phyloP scores from a whole-genome alignment of 1,284 basidiomycete species.

The Uromyces viciae-fabae region DNA sequence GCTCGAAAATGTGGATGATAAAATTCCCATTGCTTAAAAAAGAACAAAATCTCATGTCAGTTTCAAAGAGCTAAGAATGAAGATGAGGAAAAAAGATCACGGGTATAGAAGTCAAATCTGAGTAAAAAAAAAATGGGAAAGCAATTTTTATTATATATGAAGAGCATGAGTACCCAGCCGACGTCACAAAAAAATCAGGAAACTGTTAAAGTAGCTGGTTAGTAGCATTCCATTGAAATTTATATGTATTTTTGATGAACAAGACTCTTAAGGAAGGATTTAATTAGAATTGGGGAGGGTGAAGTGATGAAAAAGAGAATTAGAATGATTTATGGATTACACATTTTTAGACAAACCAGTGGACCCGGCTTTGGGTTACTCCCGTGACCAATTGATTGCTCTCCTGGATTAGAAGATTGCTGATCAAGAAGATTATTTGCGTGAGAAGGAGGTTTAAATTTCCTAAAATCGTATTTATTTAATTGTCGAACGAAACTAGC shows the following conservation, averaged over 20 bases:
- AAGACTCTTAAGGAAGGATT: too few relatives aligned
- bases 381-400: too few relatives aligned
- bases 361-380: too few relatives aligned
- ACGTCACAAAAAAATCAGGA: neutral
- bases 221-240: too few relatives aligned
- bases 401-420: too few relatives aligned
- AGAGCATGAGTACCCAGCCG: too few relatives aligned
- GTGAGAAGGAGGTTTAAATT: conserved; percentile 59
- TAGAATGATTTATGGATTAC: too few relatives aligned
- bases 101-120: neutral
- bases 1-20: conserved; percentile 89
- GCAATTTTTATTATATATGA: neutral
- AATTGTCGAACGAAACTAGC: conserved; percentile 70
- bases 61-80: neutral
- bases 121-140: conserved; percentile 7
- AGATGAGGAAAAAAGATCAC: neutral
- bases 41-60: neutral
- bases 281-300: too few relatives aligned
- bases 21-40: conserved; percentile 81
- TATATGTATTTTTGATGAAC: too few relatives aligned
- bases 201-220: too few relatives aligned
- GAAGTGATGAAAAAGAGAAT: too few relatives aligned
- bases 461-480: conserved; percentile 99
- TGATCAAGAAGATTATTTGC: neutral
- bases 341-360: too few relatives aligned